phyloP scores from a whole-genome alignment of 2,329 filamentous ascomycete species.

The Annulohypoxylon truncatum region DNA sequence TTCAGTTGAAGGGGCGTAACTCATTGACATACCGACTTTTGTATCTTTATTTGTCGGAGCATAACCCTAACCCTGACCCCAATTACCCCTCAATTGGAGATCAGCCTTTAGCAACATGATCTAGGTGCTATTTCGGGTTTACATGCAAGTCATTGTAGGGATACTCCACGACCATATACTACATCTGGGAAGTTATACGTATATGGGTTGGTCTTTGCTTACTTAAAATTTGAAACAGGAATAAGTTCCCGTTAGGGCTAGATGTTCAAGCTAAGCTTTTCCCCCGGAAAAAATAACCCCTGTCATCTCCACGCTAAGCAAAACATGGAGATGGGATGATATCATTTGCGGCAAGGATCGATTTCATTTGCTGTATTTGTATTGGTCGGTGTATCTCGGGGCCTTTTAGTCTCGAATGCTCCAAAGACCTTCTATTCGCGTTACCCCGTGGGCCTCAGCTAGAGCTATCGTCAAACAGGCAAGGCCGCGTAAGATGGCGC shows the following conservation, averaged over 20 bases:
- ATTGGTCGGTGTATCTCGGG: slow-evolving; percentile 5
- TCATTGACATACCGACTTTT: too few relatives aligned
- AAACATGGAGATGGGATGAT: slow-evolving; percentile 15
- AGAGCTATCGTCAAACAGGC: background rate
- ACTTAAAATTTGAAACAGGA: background rate
- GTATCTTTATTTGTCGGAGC: background rate
- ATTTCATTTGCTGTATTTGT: background rate
- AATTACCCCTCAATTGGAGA: background rate
- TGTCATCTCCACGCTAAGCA: slow-evolving; percentile 9
- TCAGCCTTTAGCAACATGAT: too few relatives aligned
- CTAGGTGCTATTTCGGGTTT: too few relatives aligned
- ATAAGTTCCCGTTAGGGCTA: background rate
- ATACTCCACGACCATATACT: background rate
- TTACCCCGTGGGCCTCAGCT: background rate
- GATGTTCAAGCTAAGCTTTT: slow-evolving; percentile 12
- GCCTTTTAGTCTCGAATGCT: background rate
- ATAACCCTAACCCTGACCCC: background rate
- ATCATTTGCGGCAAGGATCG: background rate
- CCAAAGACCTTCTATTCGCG: background rate
- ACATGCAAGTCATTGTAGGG: too few relatives aligned
- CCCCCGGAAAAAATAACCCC: background rate
- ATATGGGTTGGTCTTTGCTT: background rate
- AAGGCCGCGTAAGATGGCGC: background rate
- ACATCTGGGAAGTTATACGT: too few relatives aligned
- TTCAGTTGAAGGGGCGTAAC: background rate